Conservation (phyloP, 2,329 filamentous ascomycete species). For the Pestalotiopsis sp. region DNA sequence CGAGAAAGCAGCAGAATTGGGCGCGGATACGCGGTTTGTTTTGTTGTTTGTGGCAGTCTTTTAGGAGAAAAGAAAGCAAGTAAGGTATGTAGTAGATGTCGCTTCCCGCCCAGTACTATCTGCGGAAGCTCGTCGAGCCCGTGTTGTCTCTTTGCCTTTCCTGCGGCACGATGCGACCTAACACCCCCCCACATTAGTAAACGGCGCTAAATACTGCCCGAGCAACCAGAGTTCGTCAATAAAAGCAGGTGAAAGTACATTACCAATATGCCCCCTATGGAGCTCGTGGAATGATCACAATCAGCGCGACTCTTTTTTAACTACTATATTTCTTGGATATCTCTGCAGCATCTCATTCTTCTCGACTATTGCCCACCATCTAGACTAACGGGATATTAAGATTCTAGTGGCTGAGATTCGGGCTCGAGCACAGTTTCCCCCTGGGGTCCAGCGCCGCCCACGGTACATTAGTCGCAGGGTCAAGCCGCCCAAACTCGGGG, state of each 20-base stretch:
- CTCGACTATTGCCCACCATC: background rate
- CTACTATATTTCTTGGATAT: background rate
- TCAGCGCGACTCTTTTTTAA: background rate
- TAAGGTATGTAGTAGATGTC: background rate
- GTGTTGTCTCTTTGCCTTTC: background rate
- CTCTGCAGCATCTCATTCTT: background rate
- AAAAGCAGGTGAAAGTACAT: background rate
- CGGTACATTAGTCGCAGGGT: background rate
- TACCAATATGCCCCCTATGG: background rate
- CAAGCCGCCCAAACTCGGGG: background rate
- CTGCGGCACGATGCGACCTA: background rate
- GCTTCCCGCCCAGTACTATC: background rate
- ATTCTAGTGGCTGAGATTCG: background rate
- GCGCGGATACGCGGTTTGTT: background rate
- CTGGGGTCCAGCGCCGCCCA: background rate
- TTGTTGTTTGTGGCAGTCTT: background rate
- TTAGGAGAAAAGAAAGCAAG: background rate
- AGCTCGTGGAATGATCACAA: background rate
- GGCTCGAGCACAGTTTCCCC: background rate
- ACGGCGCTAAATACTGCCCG: background rate
- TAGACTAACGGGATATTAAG: background rate
- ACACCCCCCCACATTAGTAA: background rate
- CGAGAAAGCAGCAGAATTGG: background rate
- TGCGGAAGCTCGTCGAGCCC: background rate
- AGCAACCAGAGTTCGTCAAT: slow-evolving; percentile 1